Percentiles rank a stretch among this genome's conserved stretches.
Evolutionary conservation across 2,329 filamentous ascomycete genomes (phyloP).

Genomic region (Pezicula neosporulosa): DNA sequence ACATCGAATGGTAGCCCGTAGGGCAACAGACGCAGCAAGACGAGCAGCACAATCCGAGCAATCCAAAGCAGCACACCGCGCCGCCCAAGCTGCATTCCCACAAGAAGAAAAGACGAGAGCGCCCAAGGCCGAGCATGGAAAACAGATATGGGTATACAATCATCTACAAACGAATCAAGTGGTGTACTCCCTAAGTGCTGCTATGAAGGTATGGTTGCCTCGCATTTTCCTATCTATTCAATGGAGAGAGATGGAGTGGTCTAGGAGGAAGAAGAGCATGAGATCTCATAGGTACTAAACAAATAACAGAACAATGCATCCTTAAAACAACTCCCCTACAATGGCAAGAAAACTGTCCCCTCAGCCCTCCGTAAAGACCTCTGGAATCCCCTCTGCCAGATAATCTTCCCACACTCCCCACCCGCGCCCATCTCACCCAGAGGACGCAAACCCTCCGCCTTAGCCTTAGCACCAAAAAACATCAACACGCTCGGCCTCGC

Average conservation of each 20-base stretch:
- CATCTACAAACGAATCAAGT: slow-evolving; percentile 36
- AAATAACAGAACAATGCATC: slow-evolving; percentile 37
- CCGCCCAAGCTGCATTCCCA: background rate
- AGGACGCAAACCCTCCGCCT: background rate
- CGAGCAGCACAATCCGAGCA: background rate
- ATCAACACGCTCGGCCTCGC: slow-evolving; percentile 46
- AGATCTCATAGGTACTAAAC: background rate
- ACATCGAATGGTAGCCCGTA: slow-evolving; percentile 1
- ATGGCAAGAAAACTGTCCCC: slow-evolving; percentile 65
- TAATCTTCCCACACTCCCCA: slow-evolving; percentile 51
- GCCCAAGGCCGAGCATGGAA: slow-evolving; percentile 26
- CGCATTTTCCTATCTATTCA: background rate
- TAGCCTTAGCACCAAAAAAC: background rate
- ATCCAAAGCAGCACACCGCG: slow-evolving; percentile 4
- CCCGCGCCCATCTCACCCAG: slow-evolving; percentile 25
- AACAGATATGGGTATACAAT: slow-evolving; percentile 33
- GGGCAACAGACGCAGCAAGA: background rate
- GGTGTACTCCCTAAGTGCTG: slow-evolving; percentile 34
- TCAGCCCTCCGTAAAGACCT: slow-evolving; percentile 63
- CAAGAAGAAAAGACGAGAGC: background rate
- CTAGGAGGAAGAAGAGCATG: background rate
- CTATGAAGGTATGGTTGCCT: slow-evolving; percentile 26
- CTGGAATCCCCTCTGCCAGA: slow-evolving; percentile 59
- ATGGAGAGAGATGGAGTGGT: background rate
- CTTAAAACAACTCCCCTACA: slow-evolving; percentile 58